Evolutionary conservation across 495 filamentous ascomycete genomes (phyloP).

Genomic region (Neurospora sp.): DNA sequence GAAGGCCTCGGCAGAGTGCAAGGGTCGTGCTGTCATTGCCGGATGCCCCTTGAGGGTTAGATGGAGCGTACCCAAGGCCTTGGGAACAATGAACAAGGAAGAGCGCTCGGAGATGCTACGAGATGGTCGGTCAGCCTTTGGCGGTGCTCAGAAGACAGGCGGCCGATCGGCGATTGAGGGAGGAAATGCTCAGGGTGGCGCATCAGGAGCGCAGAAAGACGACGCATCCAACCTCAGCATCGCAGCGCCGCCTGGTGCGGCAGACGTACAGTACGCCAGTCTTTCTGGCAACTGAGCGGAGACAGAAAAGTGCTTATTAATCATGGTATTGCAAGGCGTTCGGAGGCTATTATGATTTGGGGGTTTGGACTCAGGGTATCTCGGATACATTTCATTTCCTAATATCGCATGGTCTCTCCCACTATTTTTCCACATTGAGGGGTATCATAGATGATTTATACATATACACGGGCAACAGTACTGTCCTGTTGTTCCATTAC

Average conservation of each 20-base stretch:
- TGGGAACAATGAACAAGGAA: conserved; percentile 82
- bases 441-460: conserved; percentile 25
- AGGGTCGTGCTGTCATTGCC: conserved; percentile 73
- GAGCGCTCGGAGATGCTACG: conserved; percentile 64
- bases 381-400: conserved; percentile 4
- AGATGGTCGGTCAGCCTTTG: conserved; percentile 53
- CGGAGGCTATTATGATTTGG: conserved; percentile 25
- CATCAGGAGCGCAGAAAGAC: conserved; percentile 19
- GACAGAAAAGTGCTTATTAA: conserved; percentile 21
- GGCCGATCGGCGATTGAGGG: conserved; percentile 25
- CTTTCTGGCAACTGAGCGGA: conserved; percentile 59
- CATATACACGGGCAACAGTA: conserved; percentile 12
- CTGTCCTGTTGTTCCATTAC: conserved; percentile 4
- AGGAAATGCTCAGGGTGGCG: conserved; percentile 9
- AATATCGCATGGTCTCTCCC: conserved; percentile 10
- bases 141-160: conserved; percentile 23
- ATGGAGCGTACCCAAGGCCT: conserved; percentile 84
- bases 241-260: conserved; percentile 74
- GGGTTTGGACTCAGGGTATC: conserved; percentile 10
- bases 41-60: conserved; percentile 82
- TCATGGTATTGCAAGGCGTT: conserved; percentile 34
- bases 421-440: conserved; percentile 14
- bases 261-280: conserved; percentile 75
- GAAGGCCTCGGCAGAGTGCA: conserved; percentile 68
- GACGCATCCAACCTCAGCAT: conserved; percentile 45